Evolutionary conservation across 371 early-diverging fungal genomes (phyloP), one percentile per base, ranked within the genome.

Genomic region (Fennellomyces sp.): DNA sequence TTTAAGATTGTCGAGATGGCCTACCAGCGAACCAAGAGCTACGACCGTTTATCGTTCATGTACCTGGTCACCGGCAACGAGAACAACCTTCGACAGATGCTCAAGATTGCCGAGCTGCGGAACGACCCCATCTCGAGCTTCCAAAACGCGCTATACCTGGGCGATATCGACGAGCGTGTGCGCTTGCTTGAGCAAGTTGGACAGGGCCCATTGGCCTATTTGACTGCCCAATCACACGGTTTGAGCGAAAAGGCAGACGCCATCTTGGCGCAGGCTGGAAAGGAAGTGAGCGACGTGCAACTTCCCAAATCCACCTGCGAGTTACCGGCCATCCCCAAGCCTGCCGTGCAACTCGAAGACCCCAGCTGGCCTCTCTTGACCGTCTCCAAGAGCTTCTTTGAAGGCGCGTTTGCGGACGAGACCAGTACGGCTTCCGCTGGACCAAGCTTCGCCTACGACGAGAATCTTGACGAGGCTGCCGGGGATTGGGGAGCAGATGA

Each of bases 1-100:
- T 89, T 88, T 56, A 87, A 90, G 82, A 86, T 95, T 67, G 92
- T 93, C 12, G 96, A 95, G 70, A 73, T 87, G 61, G 88, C 90
- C 15, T 94, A 94, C 67, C 97, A 96, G 69, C 86, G 93, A 35
- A 81, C 88, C 52, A 91, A 93, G 72, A 89, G 91, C 69, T 93
- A 90, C 76, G 95, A 96, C 64, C 81, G 88, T 27, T 85, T 98
- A 39, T 94, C 95, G 11, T 95, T 97, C 88, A 78, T 97, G 60
- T 97, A 98, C 78, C 78, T 95, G 23, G 81, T 91, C 52, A 93
- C 92, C 3, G 98, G 98, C 41, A 92, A 93, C 65, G 70, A 75
- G 10, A 92, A 93, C 28, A 97, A 97, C 68, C 78, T 95, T 52
- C 78, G 75, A 58, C 94, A 93, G 75, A 95, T 97, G 95, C 76